These are phyloP conservation scores for Leccinum longicurvipes DNA, from an alignment of 768 basidiomycete genomes.

Conservation along the genomic window DNA sequence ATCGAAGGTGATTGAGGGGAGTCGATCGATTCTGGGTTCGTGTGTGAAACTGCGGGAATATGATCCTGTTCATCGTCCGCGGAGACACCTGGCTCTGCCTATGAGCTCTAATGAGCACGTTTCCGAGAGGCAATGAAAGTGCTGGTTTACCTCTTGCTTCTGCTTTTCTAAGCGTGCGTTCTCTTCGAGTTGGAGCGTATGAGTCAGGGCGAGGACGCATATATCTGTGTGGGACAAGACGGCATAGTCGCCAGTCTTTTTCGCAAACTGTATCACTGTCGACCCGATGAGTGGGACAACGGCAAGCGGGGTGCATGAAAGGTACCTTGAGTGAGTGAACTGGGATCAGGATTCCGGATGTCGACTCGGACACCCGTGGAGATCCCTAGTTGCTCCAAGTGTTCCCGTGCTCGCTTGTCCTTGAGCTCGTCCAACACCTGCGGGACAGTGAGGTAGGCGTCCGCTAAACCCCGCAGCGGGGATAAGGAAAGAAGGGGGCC, in stretches of 20 bases:
- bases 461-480: conserved; percentile 85
- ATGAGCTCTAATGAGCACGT: not conserved
- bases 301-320: conserved; percentile 1
- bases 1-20: not conserved
- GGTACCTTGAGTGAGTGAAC: conserved; percentile 63
- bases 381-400: conserved; percentile 76
- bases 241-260: conserved; percentile 94
- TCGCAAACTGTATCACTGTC: conserved; percentile 85
- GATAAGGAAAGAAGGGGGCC: conserved; percentile 88
- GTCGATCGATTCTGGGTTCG: not conserved
- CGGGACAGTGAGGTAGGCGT: conserved; percentile 82
- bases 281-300: conserved; percentile 14
- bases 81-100: conserved; percentile 5
- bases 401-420: conserved; percentile 82
- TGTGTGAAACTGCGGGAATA: not conserved
- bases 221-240: conserved; percentile 91
- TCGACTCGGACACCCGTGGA: conserved; percentile 73
- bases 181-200: conserved; percentile 63
- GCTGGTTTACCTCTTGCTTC: conserved; percentile 29
- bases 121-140: not conserved
- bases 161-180: conserved; percentile 27
- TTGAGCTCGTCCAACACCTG: conserved; percentile 88
- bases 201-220: conserved; percentile 85
- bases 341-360: conserved; percentile 65
- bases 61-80: conserved; percentile 6